These are phyloP conservation scores for Acacia melanoxylon DNA, from an alignment of 306 rosid genomes.

Conservation along the genomic window DNA sequence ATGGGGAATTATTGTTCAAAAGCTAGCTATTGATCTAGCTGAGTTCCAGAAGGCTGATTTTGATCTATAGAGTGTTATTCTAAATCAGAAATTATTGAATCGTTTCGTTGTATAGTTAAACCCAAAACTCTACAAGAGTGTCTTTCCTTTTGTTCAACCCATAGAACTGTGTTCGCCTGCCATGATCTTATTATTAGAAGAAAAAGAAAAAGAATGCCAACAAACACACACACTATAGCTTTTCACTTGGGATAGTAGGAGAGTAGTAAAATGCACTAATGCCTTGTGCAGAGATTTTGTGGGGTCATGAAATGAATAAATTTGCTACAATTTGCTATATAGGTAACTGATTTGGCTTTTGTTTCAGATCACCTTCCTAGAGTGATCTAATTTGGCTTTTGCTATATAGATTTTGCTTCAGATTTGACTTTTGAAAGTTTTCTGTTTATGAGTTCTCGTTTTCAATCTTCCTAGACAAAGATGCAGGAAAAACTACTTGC, in stretches of 20 bases:
- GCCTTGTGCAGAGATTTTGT: not conserved
- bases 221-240: not conserved
- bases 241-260: slow-evolving; percentile 26
- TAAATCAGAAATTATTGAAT: slow-evolving; percentile 11
- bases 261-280: slow-evolving; percentile 9
- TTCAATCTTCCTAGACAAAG: slow-evolving; percentile 21
- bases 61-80: not conserved
- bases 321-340: not conserved
- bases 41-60: not conserved
- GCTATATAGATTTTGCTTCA: not conserved
- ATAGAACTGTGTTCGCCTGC: slow-evolving; percentile 8
- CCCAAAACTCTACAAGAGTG: slow-evolving; percentile 3
- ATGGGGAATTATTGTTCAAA: not conserved
- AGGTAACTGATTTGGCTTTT: slow-evolving; percentile 3
- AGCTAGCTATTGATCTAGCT: not conserved
- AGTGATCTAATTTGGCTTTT: slow-evolving; percentile 6
- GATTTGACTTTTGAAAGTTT: slow-evolving; percentile 1
- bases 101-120: slow-evolving; percentile 7
- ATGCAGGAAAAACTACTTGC: slow-evolving; percentile 22
- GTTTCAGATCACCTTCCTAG: no score
- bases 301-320: slow-evolving; percentile 1
- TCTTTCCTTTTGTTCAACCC: slow-evolving; percentile 12
- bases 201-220: slow-evolving; percentile 6
- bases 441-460: not conserved
- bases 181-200: slow-evolving; percentile 18